A percentile compares a stretch with the other conserved stretches of the same genome.
These are phyloP conservation scores for Amanita polypyramis DNA, from an alignment of 768 basidiomycete genomes.

Conservation along the genomic window DNA sequence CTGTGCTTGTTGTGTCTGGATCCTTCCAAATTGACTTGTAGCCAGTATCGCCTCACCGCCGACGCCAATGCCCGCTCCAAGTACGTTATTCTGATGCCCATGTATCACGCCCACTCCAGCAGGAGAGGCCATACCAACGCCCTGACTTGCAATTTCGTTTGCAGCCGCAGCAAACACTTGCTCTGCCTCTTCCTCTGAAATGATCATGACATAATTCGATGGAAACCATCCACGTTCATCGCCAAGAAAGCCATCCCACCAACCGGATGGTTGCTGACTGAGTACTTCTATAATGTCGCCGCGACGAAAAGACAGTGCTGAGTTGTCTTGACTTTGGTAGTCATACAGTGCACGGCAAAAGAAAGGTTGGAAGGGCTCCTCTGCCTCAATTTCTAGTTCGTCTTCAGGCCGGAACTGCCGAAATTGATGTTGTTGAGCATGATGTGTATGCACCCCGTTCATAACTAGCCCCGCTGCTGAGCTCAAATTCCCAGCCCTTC, in stretches of 20 bases:
- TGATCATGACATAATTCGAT: slow-evolving; percentile 81
- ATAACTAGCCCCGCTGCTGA: neutral
- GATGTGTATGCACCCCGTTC: slow-evolving; percentile 1
- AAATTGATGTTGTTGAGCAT: neutral
- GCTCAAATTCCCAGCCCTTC: neutral
- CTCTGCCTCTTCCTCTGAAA: slow-evolving; percentile 78
- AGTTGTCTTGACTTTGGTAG: slow-evolving; percentile 79
- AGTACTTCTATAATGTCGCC: slow-evolving; percentile 93
- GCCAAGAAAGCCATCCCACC: slow-evolving; percentile 95
- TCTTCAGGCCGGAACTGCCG: slow-evolving; percentile 18
- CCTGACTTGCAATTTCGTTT: neutral
- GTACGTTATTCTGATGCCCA: neutral
- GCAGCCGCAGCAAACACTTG: slow-evolving; percentile 28
- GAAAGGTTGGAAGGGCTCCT: slow-evolving; percentile 60
- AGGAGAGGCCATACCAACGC: neutral
- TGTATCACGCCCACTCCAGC: neutral
- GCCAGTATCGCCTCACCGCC: neutral
- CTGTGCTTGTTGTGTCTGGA: neutral
- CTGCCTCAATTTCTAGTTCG: slow-evolving; percentile 25
- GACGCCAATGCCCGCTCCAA: neutral
- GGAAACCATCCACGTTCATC: slow-evolving; percentile 96
- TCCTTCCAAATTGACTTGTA: slow-evolving; percentile 1
- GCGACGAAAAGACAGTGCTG: slow-evolving; percentile 78
- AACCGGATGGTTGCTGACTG: slow-evolving; percentile 84
- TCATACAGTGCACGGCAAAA: slow-evolving; percentile 92